Base-by-base conservation (phyloP, 2,329 filamentous ascomycete species). In the Colletotrichum paranaense region DNA sequence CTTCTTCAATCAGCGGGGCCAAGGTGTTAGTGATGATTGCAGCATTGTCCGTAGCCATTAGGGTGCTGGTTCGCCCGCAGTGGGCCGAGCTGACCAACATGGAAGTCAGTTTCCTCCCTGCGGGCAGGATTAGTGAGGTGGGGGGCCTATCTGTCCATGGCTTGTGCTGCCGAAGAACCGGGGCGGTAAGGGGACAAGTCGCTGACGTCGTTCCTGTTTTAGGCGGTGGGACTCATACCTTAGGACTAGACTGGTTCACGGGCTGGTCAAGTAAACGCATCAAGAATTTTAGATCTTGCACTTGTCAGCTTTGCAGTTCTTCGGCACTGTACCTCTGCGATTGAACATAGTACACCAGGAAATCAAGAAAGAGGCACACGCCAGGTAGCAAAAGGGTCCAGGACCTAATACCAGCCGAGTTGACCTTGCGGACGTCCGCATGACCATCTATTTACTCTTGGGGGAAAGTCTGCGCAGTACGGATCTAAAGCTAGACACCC, bases 21-120 rank as follows among this genome's bases (percentile, higher is more conserved):
- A 28, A 49, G 56, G 49, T 46, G 55, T 62, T 72, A 72, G 59
- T 69, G 70, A 64, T 69, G 66, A 73, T 55, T 73, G 67, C 66
- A 57, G 59, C 58, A 52, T 6, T 19, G 38, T 16, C 14, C 38
- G 38, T 42, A 42, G 38, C 14, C 16, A 16, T 42, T 60, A 49
- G 59, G 53, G 32, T 64, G 66, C 70, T 73, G 63, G 64, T 73
- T 73, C 70, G 64, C 67, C 42, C 42, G 53, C 59, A 32, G 46
- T 71, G 63, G 63, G 46, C 67, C 67, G 59, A 70, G 65, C 69
- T 60, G 57, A 52, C 64, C 57, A 56, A 52, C 52, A 28, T 46
- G 53, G 12, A 19, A 35, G 38, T 58, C 42, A n/a, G 19, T n/a
- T 22, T 49, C 42, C 42, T 49, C 42, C n/a, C 42, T 49, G 42